phyloP scores from a whole-genome alignment of 208 protist species.

The Leishmania aethiopica region DNA sequence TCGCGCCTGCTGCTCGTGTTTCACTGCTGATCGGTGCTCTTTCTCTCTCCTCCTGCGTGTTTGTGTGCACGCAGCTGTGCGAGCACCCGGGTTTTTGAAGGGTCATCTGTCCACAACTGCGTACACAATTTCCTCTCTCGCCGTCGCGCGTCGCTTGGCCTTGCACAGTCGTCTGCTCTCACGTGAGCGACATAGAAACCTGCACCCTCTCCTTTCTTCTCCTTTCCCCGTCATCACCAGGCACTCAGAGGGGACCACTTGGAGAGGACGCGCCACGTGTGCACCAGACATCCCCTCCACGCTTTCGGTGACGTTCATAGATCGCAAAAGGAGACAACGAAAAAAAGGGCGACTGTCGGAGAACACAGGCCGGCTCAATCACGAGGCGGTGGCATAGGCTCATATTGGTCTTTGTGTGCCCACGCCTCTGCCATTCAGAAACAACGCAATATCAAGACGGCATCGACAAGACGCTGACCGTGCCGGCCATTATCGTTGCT shows the following conservation, averaged over 20 bases:
- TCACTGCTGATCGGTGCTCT: background rate
- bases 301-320: conserved; percentile 2
- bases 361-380: background rate
- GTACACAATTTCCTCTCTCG: background rate
- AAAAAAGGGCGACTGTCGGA: background rate
- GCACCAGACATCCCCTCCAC: background rate
- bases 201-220: background rate
- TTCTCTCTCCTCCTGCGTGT: background rate
- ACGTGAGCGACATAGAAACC: conserved; percentile 3
- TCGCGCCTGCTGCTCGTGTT: background rate
- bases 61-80: background rate
- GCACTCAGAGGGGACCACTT: background rate
- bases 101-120: background rate
- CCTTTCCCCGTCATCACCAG: background rate
- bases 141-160: background rate
- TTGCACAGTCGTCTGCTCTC: conserved; percentile 5
- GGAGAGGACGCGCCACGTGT: background rate
- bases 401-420: background rate
- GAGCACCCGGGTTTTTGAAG: background rate
- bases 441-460: background rate
- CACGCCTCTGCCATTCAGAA: background rate
- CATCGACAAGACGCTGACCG: background rate
- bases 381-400: background rate
- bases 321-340: background rate
- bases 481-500: background rate